These are phyloP conservation scores for Spiromastix sp. DNA, from an alignment of 2,329 filamentous ascomycete species.

Conservation along the genomic window DNA sequence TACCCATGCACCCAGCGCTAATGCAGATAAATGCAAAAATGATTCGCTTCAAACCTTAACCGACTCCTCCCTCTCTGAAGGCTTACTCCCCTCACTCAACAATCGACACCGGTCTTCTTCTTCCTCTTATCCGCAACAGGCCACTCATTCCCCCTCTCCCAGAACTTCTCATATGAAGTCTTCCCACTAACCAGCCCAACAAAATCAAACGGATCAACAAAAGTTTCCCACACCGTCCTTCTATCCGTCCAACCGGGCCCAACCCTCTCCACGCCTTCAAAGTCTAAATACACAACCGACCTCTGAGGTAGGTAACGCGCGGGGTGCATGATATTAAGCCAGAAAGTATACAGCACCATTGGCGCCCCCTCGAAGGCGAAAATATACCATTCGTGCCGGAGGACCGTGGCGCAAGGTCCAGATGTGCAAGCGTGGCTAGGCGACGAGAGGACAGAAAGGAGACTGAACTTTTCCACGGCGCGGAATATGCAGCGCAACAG, in stretches of 20 bases:
- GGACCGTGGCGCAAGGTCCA: conserved; percentile 17
- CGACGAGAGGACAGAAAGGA: conserved; percentile 11
- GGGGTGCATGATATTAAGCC: conserved; percentile 28
- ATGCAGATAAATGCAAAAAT: too few species aligned
- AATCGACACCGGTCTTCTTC: too few species aligned
- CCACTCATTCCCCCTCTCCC: conserved; percentile 19
- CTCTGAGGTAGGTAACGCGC: conserved; percentile 22
- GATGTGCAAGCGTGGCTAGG: conserved; percentile 11
- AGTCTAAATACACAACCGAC: conserved; percentile 20
- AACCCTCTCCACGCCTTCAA: conserved; percentile 20
- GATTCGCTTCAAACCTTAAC: too few species aligned
- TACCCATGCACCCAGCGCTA: too few species aligned
- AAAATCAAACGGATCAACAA: conserved; percentile 21
- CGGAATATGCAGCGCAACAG: conserved; percentile 27
- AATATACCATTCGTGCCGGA: conserved; percentile 27
- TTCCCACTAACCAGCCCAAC: conserved; percentile 16
- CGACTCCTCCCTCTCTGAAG: too few species aligned
- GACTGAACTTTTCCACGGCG: conserved; percentile 23
- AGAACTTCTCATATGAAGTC: conserved; percentile 20
- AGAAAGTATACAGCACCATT: conserved; percentile 26
- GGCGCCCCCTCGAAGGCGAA: conserved; percentile 27
- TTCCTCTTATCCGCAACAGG: too few species aligned
- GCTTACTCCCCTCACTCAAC: too few species aligned
- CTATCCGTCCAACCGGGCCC: conserved; percentile 25
- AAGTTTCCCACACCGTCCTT: conserved; percentile 18